Evolutionary conservation across 2,329 filamentous ascomycete genomes (phyloP), one percentile per base, ranked within the genome.

Genomic region (Talaromyces albobiverticillius): DNA sequence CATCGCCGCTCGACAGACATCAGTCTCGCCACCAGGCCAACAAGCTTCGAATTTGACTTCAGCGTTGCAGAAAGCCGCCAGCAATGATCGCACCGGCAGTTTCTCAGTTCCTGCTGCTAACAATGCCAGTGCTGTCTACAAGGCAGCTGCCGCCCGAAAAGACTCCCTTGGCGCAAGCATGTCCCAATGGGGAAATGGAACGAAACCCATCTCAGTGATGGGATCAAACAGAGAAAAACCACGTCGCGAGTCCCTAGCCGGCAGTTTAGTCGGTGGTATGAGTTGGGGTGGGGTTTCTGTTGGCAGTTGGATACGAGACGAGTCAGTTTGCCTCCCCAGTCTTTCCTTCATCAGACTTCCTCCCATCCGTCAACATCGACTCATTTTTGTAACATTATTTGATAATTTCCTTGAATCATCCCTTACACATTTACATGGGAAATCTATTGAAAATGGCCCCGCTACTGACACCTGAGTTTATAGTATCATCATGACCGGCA

Each of bases 281-380:
- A 96, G 92, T 74, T 99, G 93, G 92, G 93, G 93, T 68, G 93
- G 92, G 61, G 85, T 96, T 57, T 97, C 93, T 8, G 90, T 97
- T 61, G 93, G 93, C 59, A 97, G 93, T 67, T 97, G 95, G 80
- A 94, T 99, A 72, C 83, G 90, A 72, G 93, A 99, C 76, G 94
- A 99, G 94, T 99, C n/a, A 43, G 57, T 59, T 46, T 22, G 26
- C 43, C 34, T 10, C 16, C 20, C 20, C 31, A 36, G 10, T 23
- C 20, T 51, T 31, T 20, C 20, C 16, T 53, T 32, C 10, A 16
- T 46, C 25, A 11, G 25, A 46, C 20, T 14, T 11, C 9, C 20
- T 22, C 20, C 25, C 22, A 13, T 22, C 16, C 41, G 38, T 4
- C 5, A 10, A 29, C 26, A 29, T 29, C 26, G 26, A 29, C 26